Evolutionary conservation across 495 filamentous ascomycete species (phyloP), one percentile per base, ranked within the genome.

Genomic region (Glonium stellatum): DNA sequence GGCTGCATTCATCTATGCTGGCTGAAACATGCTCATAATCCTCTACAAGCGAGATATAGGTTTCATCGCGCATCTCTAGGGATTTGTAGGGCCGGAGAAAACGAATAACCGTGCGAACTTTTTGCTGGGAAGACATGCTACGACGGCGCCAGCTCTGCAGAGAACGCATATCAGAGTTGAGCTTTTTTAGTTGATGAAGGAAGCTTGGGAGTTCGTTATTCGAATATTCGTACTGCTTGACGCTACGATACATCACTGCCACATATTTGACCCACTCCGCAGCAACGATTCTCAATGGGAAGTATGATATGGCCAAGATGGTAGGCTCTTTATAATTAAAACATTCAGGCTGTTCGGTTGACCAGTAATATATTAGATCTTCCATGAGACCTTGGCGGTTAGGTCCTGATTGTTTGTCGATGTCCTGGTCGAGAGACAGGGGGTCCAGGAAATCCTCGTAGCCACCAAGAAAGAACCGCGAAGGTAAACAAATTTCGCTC

Each of bases 1-100:
- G 47, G 12, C 68, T 56, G 23, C 61, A 63, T 11, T 58, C 57
- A 18, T 70, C 61, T 18, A 71, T 66, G n/a, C 54, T 47, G 19
- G 13, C 13, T 11, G 53, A 31, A 12, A 71, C 34, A 27, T 69
- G 39, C 23, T 53, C 13, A 34, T 60, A 64, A 31, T 72, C 67
- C 15, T 23, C 39, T 44, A 44, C 39, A 44, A 44, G 39, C 18
- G 10, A 44, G 4, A 1, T 44, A 31, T 31, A 31, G 3, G 2
- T 6, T 6, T 31, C 27, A 6, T 6, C 6, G 4, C 10, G 39
- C 39, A 11, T 2, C 4, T 44, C 2, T 13, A 11, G 13, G 2
- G 39, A 4, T 44, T 2, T 11, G 18, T 4, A 4, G 12, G 2
- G 4, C 13, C 18, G 39, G 2, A 44, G 39, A 18, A 44, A 4